phyloP scores from a whole-genome alignment of 441 rosid genomes.

The Arabidopsis hybrid region DNA sequence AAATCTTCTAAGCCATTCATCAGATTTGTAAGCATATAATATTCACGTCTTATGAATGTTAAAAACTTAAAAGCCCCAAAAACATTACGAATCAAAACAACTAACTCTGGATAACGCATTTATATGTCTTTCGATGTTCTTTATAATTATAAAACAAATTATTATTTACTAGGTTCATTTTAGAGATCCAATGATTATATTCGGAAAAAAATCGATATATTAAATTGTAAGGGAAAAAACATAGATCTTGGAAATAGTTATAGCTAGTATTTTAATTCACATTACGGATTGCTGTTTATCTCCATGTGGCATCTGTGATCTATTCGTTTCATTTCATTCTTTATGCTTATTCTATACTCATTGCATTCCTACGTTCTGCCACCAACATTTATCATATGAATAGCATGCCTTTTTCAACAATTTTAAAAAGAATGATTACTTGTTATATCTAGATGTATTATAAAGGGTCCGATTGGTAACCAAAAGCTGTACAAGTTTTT shows the following conservation, averaged over 20 bases:
- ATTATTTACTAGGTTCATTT: not conserved
- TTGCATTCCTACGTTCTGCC: not conserved
- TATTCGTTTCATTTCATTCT: not conserved
- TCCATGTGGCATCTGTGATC: not conserved
- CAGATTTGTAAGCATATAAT: not conserved
- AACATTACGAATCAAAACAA: not conserved
- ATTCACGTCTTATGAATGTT: not conserved
- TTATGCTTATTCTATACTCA: not conserved
- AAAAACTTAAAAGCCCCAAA: not conserved
- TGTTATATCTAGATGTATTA: not conserved
- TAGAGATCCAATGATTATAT: not conserved
- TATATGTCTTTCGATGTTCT: not conserved
- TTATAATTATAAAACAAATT: not conserved
- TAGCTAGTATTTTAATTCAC: not conserved
- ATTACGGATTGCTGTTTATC: not conserved
- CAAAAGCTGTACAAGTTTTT: too few species aligned
- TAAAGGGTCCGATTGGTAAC: too few species aligned
- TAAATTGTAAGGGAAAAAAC: not conserved
- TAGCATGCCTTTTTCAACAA: not conserved
- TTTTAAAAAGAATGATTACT: not conserved
- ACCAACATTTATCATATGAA: not conserved
- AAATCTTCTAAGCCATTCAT: not conserved
- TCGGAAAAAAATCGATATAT: not conserved
- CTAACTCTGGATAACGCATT: not conserved
- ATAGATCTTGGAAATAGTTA: not conserved